These are phyloP conservation scores for Vaccinium corymbosum DNA, from an alignment of 148 eudicot species.

Conservation along the genomic window DNA sequence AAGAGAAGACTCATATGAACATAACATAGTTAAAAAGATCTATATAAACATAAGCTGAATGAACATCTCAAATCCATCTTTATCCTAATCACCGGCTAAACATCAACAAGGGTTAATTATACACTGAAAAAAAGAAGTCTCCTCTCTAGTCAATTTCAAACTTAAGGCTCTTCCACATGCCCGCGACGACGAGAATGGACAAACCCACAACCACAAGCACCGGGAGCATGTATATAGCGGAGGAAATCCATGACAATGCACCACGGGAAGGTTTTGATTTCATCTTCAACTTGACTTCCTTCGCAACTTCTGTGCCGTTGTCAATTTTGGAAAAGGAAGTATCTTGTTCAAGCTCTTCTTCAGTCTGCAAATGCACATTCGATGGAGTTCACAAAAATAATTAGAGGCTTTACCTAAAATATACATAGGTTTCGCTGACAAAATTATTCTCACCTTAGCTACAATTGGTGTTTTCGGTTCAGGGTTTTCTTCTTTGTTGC, in stretches of 20 bases:
- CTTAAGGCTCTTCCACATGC: conserved; percentile 30
- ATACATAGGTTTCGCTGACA: not conserved
- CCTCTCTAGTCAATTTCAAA: conserved; percentile 11
- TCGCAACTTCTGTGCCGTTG: not conserved
- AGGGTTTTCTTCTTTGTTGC: conserved; percentile 14
- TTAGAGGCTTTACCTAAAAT: not conserved
- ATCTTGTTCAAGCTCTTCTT: conserved; percentile 14
- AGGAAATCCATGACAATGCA: not conserved
- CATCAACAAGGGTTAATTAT: conserved; percentile 4
- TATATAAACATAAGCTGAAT: not conserved
- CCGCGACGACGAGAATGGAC: conserved; percentile 32
- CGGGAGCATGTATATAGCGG: conserved; percentile 29
- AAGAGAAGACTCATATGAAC: not conserved
- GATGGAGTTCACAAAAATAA: not conserved
- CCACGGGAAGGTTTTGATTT: not conserved
- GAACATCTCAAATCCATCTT: not conserved
- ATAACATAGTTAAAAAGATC: not conserved
- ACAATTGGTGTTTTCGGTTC: conserved; percentile 10
- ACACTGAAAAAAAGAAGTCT: not conserved
- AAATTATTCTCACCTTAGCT: conserved; percentile 30
- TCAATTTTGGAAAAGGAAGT: not conserved
- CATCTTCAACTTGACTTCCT: not conserved
- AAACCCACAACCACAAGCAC: conserved; percentile 40
- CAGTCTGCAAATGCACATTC: conserved; percentile 32
- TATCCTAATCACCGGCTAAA: conserved; percentile 12